Evolutionary conservation across 345 rosid species (phyloP), one percentile per base, ranked within the genome.

Genomic region (Brassica rapa): DNA sequence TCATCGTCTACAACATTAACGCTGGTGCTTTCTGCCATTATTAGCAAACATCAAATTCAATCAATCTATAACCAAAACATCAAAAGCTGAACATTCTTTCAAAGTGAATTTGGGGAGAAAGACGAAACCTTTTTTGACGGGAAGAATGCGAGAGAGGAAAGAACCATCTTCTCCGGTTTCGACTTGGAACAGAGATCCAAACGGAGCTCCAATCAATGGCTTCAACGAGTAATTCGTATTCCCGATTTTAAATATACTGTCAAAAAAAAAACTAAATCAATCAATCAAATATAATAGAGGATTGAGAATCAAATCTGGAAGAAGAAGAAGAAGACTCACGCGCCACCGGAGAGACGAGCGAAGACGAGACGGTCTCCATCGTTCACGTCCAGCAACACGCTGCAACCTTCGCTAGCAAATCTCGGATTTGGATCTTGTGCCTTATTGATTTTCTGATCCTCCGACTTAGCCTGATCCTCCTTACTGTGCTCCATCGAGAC

Each of bases 331-430:
- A 65, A 80, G 56, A 82, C 93, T 82, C 71, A 93, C 98, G 96
- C 86, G 86, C 86, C 91, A 66, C 91, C 62, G 0, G 98, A 87
- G 77, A 93, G 91, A 62, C 99, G 91, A 53, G 96, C 90, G 68
- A 95, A 95, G 75, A 95, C 97, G 65, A 95, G 83, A 57, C 98
- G 97, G 73, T 93, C 99, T 24, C 99, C 98, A 10, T 95, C 93
- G 77, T 95, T 95, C 72, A 95, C 82, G 78, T 93, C 99, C 46
- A 95, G 98, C 89, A 95, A 78, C 2, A 90, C 99, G 55, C 93
- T 93, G 89, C 93, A 90, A 74, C 93, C 96, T 86, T 95, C 96
- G 90, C 85, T 84, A n/a, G 99, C 89, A 2, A 88, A 80, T 86
- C 93, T 87, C 6, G 84, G 84, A 77, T 86, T 83, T 10, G 82